Percentiles rank a stretch among this genome's conserved stretches.
Conservation (phyloP, 169 alveolate species). For the Cryptosporidium viatorum region DNA sequence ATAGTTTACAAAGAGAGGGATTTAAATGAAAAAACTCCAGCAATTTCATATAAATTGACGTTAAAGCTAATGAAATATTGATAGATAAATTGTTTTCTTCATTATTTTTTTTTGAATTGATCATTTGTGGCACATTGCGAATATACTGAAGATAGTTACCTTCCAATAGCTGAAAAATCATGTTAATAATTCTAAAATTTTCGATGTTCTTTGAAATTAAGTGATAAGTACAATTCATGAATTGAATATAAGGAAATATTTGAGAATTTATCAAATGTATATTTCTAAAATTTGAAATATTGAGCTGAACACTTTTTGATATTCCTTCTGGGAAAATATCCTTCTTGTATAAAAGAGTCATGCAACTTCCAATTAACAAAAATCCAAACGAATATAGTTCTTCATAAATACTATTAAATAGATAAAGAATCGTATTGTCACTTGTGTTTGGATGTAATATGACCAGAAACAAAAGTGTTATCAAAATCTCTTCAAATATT, state of each 20-base stretch:
- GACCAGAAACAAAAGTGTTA: conserved; percentile 22
- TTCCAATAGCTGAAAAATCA: conserved; percentile 43
- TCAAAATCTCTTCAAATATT: conserved; percentile 25
- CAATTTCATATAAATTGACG: conserved; percentile 29
- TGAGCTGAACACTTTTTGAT: conserved; percentile 54
- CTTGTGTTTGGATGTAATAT: conserved; percentile 62
- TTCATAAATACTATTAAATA: neutral
- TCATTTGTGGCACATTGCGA: neutral
- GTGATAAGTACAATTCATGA: conserved; percentile 21
- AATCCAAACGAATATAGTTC: conserved; percentile 65
- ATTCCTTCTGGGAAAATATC: conserved; percentile 27
- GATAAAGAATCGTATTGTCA: conserved; percentile 23
- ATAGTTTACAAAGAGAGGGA: conserved; percentile 21
- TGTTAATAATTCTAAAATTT: conserved; percentile 11
- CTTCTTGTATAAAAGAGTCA: conserved; percentile 45
- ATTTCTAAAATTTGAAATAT: conserved; percentile 50
- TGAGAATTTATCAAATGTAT: conserved; percentile 39
- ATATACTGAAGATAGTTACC: conserved; percentile 20
- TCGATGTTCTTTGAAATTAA: neutral
- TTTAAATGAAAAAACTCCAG: conserved; percentile 36
- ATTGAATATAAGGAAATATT: conserved; percentile 52
- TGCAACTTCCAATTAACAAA: conserved; percentile 35
- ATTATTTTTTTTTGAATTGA: neutral
- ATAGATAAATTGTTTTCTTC: neutral
- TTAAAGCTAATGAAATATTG: conserved; percentile 47